phyloP scores from a whole-genome alignment of 306 rosid species.

The Lablab purpureus region DNA sequence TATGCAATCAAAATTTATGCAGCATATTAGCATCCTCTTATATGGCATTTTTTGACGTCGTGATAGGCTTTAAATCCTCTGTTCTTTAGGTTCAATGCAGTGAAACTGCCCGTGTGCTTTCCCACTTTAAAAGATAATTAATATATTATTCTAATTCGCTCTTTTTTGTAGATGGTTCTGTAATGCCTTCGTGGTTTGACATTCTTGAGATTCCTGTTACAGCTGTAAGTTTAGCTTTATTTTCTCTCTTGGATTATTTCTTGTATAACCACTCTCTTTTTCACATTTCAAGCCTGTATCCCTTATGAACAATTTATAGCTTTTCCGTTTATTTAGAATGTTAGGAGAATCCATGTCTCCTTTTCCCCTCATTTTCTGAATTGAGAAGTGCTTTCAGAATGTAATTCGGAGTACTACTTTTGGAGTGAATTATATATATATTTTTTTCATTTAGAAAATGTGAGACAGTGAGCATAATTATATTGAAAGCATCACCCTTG shows the following conservation, averaged over 20 bases:
- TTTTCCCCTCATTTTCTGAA: slow-evolving; percentile 4
- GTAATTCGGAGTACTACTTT: background rate
- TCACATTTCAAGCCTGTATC: background rate
- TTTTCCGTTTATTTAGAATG: background rate
- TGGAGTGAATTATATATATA: background rate
- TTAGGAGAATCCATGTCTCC: background rate
- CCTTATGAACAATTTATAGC: background rate
- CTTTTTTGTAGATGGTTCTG: slow-evolving; percentile 67
- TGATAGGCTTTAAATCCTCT: background rate
- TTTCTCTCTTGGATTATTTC: slow-evolving; percentile 16
- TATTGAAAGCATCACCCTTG: slow-evolving; percentile 23
- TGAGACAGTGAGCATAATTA: background rate
- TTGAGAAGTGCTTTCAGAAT: slow-evolving; percentile 9
- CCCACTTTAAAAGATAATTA: slow-evolving; percentile 30
- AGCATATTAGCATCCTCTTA: background rate
- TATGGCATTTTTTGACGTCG: background rate
- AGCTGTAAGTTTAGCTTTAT: slow-evolving; percentile 61
- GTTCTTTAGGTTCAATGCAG: background rate
- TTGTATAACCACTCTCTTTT: background rate
- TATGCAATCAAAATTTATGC: background rate
- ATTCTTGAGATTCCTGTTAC: slow-evolving; percentile 80
- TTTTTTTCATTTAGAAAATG: slow-evolving; percentile 6
- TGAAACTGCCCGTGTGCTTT: slow-evolving; percentile 9
- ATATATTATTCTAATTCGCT: slow-evolving; percentile 25
- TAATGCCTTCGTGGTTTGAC: slow-evolving; percentile 97